Percentiles rank a stretch among this genome's conserved stretches.
Evolutionary conservation across 768 basidiomycete genomes (phyloP).

Genomic region (Mrakia frigida): DNA sequence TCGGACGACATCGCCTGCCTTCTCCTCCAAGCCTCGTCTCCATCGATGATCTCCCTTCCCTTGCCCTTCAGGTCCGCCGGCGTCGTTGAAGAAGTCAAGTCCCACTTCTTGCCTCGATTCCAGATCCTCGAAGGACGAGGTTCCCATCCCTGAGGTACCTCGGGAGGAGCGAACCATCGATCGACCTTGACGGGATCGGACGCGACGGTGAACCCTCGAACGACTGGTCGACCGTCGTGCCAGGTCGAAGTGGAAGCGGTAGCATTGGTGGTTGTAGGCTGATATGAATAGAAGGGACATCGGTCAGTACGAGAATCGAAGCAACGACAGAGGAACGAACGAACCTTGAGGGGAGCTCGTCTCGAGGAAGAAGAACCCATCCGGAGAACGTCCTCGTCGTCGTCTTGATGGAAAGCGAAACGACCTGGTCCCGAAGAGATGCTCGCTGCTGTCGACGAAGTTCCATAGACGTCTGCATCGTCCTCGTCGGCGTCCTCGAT

Average conservation of each 20-base stretch:
- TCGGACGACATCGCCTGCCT: conserved; percentile 58
- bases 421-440: conserved; percentile 26
- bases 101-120: conserved; percentile 46
- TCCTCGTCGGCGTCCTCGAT: conserved; percentile 93
- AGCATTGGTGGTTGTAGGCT: background rate
- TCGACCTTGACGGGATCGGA: conserved; percentile 65
- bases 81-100: conserved; percentile 35
- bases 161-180: conserved; percentile 73
- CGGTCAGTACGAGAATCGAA: background rate
- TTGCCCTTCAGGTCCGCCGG: conserved; percentile 37
- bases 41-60: conserved; percentile 29
- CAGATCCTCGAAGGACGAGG: conserved; percentile 79
- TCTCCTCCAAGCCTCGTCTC: conserved; percentile 49
- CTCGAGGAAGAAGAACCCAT: background rate
- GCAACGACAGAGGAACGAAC: background rate
- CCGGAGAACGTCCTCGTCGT: conserved; percentile 55
- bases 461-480: conserved; percentile 77
- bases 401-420: conserved; percentile 49
- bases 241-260: conserved; percentile 46
- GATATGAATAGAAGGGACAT: background rate
- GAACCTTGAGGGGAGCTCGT: background rate
- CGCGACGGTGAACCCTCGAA: conserved; percentile 70
- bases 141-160: conserved; percentile 75
- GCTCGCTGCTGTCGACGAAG: conserved; percentile 34
- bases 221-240: conserved; percentile 66